Base-by-base conservation (phyloP, 140 eudicot species). In the Ambrosia hybrid region DNA sequence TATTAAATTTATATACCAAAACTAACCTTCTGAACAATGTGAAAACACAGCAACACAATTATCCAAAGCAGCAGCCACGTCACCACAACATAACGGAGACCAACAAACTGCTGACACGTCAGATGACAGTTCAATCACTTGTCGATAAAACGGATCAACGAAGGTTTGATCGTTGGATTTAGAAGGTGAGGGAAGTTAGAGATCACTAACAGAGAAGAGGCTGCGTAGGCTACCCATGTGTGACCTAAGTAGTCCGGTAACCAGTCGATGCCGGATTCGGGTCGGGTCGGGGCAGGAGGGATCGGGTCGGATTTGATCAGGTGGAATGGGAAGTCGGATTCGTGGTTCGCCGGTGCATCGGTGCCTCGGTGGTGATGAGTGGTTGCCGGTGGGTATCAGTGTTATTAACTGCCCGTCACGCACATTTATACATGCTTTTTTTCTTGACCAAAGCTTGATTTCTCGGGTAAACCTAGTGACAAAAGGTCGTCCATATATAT, bases 151-250 rank as follows among this genome's bases (percentile, higher is more conserved):
- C 6, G 99, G 91, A 51, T 89, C 90, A 43, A 68, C 79, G 1
- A 51, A 57, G 33, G 81, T 57, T 60, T 75, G 83, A 30, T 85
- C 58, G 6, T 79, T 60, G 8, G 8, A 7, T 43, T 79, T 71
- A 4, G 85, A 73, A 45, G 96, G 91, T 17, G 87, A 79, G 9
- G 96, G 30, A 90, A 74, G 79, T 94, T 96, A 69, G 97, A 88
- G 78, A 94, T 90, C 74, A 94, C 97, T n/a, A 90, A 76, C 67
- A 94, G 99, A 64, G 99, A 87, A 4, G 91, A 79, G 17, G 97
- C 94, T 43, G 91, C 96, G 70, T 94, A 94, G 12, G 99, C 99
- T 67, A 94, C 72, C 99, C 99, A 94, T 51, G 99, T 82, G 87
- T 86, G 84, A 1, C 95, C 91, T 63, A 85, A 80, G 81, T 90